Evolutionary conservation across 148 eudicot genomes (phyloP).

Genomic region (Heliosperma pusillum): DNA sequence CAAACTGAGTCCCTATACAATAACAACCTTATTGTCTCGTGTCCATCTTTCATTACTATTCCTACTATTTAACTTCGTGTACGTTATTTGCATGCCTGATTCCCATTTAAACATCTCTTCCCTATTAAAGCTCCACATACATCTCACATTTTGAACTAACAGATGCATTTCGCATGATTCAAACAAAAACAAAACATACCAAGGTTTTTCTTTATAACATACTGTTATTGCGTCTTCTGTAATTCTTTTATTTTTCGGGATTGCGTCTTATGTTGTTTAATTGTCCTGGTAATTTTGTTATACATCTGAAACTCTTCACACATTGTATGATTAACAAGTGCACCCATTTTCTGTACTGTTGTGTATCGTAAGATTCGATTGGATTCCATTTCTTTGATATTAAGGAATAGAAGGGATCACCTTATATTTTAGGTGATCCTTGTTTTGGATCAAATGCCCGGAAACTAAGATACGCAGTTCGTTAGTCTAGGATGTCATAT

Average conservation of each 20-base stretch:
- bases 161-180: slow-evolving; percentile 13
- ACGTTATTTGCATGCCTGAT: neutral
- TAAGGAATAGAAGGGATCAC: neutral
- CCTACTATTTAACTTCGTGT: no score
- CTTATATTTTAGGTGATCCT: slow-evolving; percentile 19
- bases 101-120: slow-evolving; percentile 1
- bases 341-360: neutral
- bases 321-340: slow-evolving; percentile 19
- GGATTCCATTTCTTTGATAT: neutral
- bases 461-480: slow-evolving; percentile 3
- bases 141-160: slow-evolving; percentile 5
- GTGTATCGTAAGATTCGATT: neutral
- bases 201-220: no score
- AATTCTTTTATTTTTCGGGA: no score
- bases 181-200: neutral
- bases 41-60: no score
- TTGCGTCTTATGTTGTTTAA: neutral
- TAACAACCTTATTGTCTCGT: no score
- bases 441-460: slow-evolving; percentile 4
- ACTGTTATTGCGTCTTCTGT: neutral
- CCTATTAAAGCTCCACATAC: slow-evolving; percentile 3
- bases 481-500: slow-evolving; percentile 10
- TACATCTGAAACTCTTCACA: neutral
- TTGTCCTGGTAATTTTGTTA: neutral
- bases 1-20: no score